Base-by-base conservation (phyloP, 306 rosid genomes). In the Astragalus glycyphyllos region DNA sequence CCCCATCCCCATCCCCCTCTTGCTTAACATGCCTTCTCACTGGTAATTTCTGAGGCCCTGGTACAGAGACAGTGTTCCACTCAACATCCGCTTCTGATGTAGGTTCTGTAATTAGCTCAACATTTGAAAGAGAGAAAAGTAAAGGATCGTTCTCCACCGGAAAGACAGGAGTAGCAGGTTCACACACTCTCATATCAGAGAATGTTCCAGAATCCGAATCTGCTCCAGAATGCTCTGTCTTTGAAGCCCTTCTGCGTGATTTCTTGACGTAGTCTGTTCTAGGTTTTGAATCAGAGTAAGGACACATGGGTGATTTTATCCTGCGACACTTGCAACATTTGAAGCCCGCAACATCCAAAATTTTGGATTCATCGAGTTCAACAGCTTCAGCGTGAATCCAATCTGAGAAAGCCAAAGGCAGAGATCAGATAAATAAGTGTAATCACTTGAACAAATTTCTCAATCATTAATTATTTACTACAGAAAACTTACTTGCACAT, bases 371-470 rank as follows among this genome's bases (percentile, higher is more conserved):
- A 11, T 89, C 90, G 14, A 95, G 90, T 61, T 88, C 91, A 60
- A 95, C 86, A 66, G 99, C 97, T 44, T 95, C 95, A 35, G 99
- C 97, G 64, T 95, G 99, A 83, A 79, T 89, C 99, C 99, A 95
- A 79, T 91, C 98, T 94, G 93, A 31, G 76, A 82, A 73, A 84
- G 65, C 42, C 32, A 78, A 11, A 64, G 54, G 35, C 26, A 60
- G 10, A 23, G 58, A 35, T 35, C 67, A 79, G n/a, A 42, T 50
- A 45, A 59, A 35, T 47, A 14, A 68, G 47, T 16, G 9, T 42
- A 58, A 58, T 12, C 9, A 47, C 20, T 49, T 57, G 0, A 3
- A 62, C 50, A 20, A 20, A 5, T 31, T 5, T 38, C 53, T 58
- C 49, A 35, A 50, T 47, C 70, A 42, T 41, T 73, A 11, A 53